phyloP scores from a whole-genome alignment of 2,329 filamentous ascomycete species.

The Hansfordia pulvinata region DNA sequence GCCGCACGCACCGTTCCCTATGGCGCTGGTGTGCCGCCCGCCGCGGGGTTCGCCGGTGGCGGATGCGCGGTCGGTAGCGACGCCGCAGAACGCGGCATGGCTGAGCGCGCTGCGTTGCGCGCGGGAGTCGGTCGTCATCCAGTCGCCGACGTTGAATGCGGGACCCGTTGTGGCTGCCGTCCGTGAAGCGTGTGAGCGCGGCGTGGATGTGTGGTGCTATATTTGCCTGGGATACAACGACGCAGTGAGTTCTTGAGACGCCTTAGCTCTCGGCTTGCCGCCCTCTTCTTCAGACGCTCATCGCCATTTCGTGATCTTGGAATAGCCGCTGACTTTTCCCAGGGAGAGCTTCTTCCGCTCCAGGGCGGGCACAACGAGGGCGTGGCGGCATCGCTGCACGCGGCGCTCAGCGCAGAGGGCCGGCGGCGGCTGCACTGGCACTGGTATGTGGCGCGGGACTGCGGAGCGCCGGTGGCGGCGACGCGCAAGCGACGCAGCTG shows the following conservation, averaged over 20 bases:
- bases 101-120: conserved; percentile 56
- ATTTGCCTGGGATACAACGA: conserved; percentile 73
- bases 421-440: conserved; percentile 42
- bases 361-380: conserved; percentile 69
- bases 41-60: conserved; percentile 52
- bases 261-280: not conserved
- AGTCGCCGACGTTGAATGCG: conserved; percentile 66
- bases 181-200: conserved; percentile 48
- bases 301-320: conserved; percentile 1
- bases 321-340: conserved; percentile 1
- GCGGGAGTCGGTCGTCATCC: conserved; percentile 54
- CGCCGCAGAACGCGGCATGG: conserved; percentile 67
- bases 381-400: conserved; percentile 46
- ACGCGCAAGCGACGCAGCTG: conserved; percentile 52
- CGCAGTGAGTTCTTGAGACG: conserved; percentile 23
- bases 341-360: conserved; percentile 61
- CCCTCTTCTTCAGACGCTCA: no score
- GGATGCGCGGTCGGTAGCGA: conserved; percentile 45
- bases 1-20: conserved; percentile 44
- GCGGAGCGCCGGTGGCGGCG: conserved; percentile 52
- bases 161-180: conserved; percentile 52
- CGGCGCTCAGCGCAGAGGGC: conserved; percentile 31
- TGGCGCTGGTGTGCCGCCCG: conserved; percentile 56
- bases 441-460: conserved; percentile 65
- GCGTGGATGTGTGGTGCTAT: conserved; percentile 55